Percentiles rank a stretch among this genome's conserved stretches.
Conservation (phyloP, 2,329 filamentous ascomycete species). For the Aspergillus pseudotamarii region DNA sequence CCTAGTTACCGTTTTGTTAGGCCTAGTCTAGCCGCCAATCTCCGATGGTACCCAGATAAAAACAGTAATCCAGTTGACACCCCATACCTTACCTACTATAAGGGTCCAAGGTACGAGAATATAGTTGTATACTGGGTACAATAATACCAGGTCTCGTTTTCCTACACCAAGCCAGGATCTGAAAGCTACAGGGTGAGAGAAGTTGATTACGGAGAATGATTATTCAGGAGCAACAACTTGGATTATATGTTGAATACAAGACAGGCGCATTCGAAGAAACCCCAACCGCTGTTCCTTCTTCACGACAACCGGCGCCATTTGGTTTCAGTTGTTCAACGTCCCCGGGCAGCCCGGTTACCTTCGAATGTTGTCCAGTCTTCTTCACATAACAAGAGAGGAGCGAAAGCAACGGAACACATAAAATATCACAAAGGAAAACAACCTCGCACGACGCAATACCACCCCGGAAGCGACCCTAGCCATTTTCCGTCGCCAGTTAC, state of each 20-base stretch:
- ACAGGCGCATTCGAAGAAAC: constrained; percentile 1
- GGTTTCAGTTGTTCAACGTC: neutral
- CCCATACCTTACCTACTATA: neutral
- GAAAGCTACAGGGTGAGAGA: neutral
- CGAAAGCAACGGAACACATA: constrained; percentile 19
- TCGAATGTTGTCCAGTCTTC: constrained; percentile 3
- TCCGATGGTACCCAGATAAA: neutral
- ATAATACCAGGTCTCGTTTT: neutral
- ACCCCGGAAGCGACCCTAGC: constrained; percentile 52
- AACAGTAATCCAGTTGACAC: neutral
- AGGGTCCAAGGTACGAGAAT: neutral
- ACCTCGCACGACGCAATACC: constrained; percentile 45
- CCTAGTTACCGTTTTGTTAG: neutral
- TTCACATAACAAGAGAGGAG: constrained; percentile 12
- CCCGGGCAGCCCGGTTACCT: neutral
- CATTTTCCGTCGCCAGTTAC: constrained; percentile 46
- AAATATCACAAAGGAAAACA: constrained; percentile 20
- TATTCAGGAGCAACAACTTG: neutral
- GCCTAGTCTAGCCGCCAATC: neutral
- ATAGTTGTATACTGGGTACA: neutral
- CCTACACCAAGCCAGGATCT: neutral
- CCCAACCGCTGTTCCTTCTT: neutral
- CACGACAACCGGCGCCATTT: neutral
- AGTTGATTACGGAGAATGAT: neutral
- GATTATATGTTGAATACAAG: constrained; percentile 11